Evolutionary conservation across 306 rosid genomes (phyloP).

Genomic region (Malus sylvestris): DNA sequence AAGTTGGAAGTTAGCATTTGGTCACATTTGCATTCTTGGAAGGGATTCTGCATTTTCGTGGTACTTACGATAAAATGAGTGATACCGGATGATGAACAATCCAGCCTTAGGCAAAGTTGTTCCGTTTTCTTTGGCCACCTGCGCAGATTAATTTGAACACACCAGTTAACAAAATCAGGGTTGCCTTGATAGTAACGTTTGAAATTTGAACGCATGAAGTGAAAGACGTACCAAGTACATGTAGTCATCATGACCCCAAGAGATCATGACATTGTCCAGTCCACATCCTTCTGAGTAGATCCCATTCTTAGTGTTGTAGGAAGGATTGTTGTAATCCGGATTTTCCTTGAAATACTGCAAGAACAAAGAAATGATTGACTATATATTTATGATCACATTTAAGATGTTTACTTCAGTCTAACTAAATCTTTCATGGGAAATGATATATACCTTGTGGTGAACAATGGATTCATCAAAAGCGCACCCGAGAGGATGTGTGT

Average conservation of each 20-base stretch:
- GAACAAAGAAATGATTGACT: not conserved
- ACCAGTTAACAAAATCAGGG: not conserved
- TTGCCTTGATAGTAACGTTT: not conserved
- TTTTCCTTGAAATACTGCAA: constrained; percentile 55
- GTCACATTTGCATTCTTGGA: not conserved
- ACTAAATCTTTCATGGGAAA: not conserved
- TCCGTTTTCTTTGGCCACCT: constrained; percentile 64
- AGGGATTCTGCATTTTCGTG: no score
- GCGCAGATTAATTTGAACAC: not conserved
- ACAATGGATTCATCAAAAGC: constrained; percentile 59
- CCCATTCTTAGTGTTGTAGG: constrained; percentile 35
- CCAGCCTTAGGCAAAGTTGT: constrained; percentile 49
- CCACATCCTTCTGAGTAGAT: constrained; percentile 49
- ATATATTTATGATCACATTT: not conserved
- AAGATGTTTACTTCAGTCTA: not conserved
- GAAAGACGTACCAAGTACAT: constrained; percentile 48
- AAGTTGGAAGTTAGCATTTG: not conserved
- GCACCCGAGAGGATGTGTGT: constrained; percentile 67
- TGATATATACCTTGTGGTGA: constrained; percentile 45
- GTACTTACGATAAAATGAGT: constrained; percentile 55
- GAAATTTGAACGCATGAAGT: not conserved
- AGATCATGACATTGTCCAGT: constrained; percentile 41
- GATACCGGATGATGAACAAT: constrained; percentile 55
- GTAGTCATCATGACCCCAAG: constrained; percentile 73
- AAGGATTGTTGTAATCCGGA: constrained; percentile 33